Evolutionary conservation across 1,139 yeast genomes (phyloP), one percentile per base, ranked within the genome.

Genomic region (Magnusiomyces clavatus): DNA sequence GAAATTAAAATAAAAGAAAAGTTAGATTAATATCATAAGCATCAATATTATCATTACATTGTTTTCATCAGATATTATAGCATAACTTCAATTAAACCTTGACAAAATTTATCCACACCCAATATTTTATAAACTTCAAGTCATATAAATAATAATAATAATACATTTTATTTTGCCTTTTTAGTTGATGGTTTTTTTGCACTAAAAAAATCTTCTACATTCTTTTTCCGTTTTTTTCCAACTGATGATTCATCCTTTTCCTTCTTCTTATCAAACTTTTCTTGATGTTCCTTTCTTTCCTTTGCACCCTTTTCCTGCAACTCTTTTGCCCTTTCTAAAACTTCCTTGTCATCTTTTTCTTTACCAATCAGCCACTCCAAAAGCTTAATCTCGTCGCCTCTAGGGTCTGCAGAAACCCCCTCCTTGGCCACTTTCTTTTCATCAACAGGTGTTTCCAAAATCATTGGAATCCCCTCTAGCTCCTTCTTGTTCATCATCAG

Each of bases 391-490:
- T 92, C 98, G 48, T 83, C 85, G 1, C 90, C 96, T 66, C 90
- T 86, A 1, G 76, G 68, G 2, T 71, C 68, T 34, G 80, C 82
- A 29, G 50, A 57, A 14, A 50, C 54, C 19, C 50, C 60, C 17
- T 48, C 74, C 5, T 44, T 44, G 24, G 20, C 47, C 12, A 16
- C 24, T 72, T 57, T 81, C 80, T 49, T 78, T 71, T 40, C 74
- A 19, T 62, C 83, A 16, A 77, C 78, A 0, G 98, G 98, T 0
- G 97, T 90, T 63, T 92, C 99, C 55, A 92, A 73, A n/a, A 94
- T 74, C 42, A 90, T 77, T 1, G 98, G 97, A 1, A 92, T 74
- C 4, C 74, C 74, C 50, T 77, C 71, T 31, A 92, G 71, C 53
- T 81, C 76, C 1, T 73, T 69, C 54, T 79, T 80, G 66, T 89